phyloP scores from a whole-genome alignment of 1,284 basidiomycete genomes.

The Caloboletus firmus region DNA sequence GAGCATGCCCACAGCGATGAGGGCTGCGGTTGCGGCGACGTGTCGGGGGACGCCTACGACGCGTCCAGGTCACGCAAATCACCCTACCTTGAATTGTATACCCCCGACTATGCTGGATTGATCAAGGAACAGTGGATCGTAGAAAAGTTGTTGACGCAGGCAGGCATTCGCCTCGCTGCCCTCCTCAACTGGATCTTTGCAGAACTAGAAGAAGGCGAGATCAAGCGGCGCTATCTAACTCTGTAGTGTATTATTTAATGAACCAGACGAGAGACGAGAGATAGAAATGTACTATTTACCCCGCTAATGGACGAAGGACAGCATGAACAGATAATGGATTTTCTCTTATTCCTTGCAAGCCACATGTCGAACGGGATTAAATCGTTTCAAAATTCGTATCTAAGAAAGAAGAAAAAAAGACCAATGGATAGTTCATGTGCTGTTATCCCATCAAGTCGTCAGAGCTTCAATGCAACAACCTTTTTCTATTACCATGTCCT shows the following conservation, averaged over 20 bases:
- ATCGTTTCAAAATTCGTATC: conserved; percentile 4
- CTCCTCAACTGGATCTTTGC: conserved; percentile 74
- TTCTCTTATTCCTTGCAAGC: neutral
- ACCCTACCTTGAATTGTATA: conserved; percentile 77
- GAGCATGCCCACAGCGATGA: neutral
- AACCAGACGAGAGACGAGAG: neutral
- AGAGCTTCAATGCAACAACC: neutral
- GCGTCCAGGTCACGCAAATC: conserved; percentile 15
- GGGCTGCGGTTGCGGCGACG: conserved; percentile 7
- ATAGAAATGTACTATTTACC: neutral
- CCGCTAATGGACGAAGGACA: neutral
- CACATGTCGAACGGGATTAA: neutral
- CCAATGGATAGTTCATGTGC: neutral
- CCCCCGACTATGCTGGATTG: conserved; percentile 73
- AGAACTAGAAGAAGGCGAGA: conserved; percentile 6
- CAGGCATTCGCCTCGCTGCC: conserved; percentile 78
- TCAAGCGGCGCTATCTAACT: neutral
- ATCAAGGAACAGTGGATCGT: conserved; percentile 69
- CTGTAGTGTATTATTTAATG: neutral
- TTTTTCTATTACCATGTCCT: neutral
- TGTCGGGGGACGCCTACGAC: conserved; percentile 14
- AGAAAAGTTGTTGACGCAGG: conserved; percentile 81
- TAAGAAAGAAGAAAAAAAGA: neutral
- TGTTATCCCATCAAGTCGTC: neutral
- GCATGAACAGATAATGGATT: neutral